Evolutionary conservation across 352 stramenopile genomes (phyloP), one percentile per base, ranked within the genome.

Genomic region (Phytophthora sojae): DNA sequence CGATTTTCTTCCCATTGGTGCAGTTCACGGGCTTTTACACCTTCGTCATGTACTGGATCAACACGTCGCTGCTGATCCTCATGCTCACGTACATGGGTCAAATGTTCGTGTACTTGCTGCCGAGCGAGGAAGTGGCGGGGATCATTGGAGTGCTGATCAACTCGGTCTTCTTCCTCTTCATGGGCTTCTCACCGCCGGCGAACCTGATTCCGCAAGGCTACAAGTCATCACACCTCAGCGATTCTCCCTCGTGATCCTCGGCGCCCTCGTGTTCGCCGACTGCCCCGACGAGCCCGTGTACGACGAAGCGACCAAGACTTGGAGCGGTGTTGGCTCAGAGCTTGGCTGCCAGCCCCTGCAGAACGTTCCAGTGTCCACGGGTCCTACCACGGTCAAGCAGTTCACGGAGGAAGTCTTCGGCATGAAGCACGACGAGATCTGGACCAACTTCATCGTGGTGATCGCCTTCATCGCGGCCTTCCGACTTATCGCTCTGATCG

Each of bases 341-440:
- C 47, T 88, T 9, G 80, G 69, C 1, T 90, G 82, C 39, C 68
- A 84, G 12, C 61, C 65, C 1, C 49, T 90, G 15, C 23, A 59
- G 23, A 77, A 83, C 15, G 47, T 69, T 2, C 80, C 80, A 11
- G 67, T 73, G 8, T 63, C 72, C 17, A 59, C 71, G 4, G 65
- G 60, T 2, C 50, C 62, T 14, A 45, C 72, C 4, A 88, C 73
- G 0, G 74, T 90, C 26, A 85, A 88, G 58, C 25, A 79, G 25
- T 88, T 80, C 30, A 69, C 76, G 0, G 80, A 87, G 25, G 52
- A 68, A 14, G 69, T 79, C 8, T 90, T 86, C 61, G 55, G 74
- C 45, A 86, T 87, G 68, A 77, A 86, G 57, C 69, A 87, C 65
- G 74, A 88, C 55, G 70, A 87, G 39, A 79, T 86, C 39, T 76